A percentile compares a stretch with the other conserved stretches of the same genome.
These are phyloP conservation scores for Aquilaria sinensis DNA, from an alignment of 345 rosid species.

Conservation along the genomic window DNA sequence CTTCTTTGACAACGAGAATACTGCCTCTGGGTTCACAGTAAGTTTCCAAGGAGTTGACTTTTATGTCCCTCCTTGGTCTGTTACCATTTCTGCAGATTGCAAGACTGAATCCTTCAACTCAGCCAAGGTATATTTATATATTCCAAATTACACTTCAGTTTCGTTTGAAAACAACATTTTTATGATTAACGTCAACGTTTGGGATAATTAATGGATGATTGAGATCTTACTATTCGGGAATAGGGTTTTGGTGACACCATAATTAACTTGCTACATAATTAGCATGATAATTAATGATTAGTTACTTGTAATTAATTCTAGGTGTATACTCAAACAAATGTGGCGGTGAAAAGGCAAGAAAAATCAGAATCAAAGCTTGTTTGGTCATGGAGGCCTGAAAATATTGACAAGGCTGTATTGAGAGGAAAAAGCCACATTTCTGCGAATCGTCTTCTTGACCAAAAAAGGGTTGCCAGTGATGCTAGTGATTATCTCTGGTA, in stretches of 20 bases:
- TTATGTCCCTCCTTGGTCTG: conserved; percentile 64
- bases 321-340: conserved; percentile 49
- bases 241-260: no score
- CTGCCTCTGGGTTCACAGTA: conserved; percentile 31
- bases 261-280: not conserved
- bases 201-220: no score
- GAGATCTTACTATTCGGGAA: no score
- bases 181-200: not conserved
- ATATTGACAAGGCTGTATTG: conserved; percentile 12
- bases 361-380: conserved; percentile 23
- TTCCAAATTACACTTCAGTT: no score
- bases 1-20: conserved; percentile 47
- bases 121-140: conserved; percentile 35
- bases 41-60: conserved; percentile 36
- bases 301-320: not conserved
- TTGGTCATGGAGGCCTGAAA: conserved; percentile 68
- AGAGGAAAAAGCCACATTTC: conserved; percentile 30
- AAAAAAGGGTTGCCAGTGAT: conserved; percentile 43
- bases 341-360: conserved; percentile 34
- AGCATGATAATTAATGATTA: no score
- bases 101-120: conserved; percentile 48
- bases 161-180: not conserved
- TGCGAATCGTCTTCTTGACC: conserved; percentile 36
- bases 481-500: conserved; percentile 65
- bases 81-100: conserved; percentile 63